These are phyloP conservation scores for Ramaria sp. DNA, from an alignment of 768 basidiomycete species.

Conservation along the genomic window DNA sequence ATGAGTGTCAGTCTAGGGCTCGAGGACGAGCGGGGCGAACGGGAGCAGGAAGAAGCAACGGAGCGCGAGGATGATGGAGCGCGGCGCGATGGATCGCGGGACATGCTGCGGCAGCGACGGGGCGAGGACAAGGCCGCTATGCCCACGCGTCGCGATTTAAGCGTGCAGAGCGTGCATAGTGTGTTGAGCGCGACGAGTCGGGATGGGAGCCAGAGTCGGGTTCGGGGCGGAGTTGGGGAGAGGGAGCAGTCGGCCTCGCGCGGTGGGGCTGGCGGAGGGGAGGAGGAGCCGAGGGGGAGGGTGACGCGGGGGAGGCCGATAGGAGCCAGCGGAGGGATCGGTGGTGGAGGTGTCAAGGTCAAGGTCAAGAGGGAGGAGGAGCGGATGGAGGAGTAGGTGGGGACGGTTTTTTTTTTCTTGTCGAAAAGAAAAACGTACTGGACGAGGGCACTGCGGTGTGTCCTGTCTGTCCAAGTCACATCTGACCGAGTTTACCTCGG, in stretches of 20 bases:
- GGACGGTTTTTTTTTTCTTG: background rate
- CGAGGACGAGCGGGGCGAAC: constrained; percentile 4
- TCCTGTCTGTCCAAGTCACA: too few relatives aligned
- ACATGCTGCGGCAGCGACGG: constrained; percentile 14
- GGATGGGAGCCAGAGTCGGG: constrained; percentile 5
- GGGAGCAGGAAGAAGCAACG: constrained; percentile 16
- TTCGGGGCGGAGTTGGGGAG: constrained; percentile 14
- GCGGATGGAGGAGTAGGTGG: constrained; percentile 17
- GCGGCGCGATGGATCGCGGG: constrained; percentile 14
- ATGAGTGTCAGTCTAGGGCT: constrained; percentile 11
- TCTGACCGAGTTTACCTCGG: too few relatives aligned
- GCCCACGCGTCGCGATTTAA: too few relatives aligned
- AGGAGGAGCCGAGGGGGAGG: constrained; percentile 1
- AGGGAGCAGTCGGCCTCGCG: too few relatives aligned
- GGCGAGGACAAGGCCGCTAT: background rate
- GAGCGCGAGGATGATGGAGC: constrained; percentile 17
- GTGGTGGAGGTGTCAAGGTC: constrained; percentile 11
- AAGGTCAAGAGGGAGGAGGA: constrained; percentile 14
- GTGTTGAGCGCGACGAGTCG: too few relatives aligned
- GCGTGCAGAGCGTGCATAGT: too few relatives aligned
- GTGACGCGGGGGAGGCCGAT: constrained; percentile 16
- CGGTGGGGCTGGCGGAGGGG: constrained; percentile 7
- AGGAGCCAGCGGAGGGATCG: constrained; percentile 18
- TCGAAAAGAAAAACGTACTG: too few relatives aligned
- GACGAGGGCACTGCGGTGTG: too few relatives aligned